Evolutionary conservation across 140 eudicot species (phyloP), one percentile per base, ranked within the genome.

Genomic region (Bidens hawaiensis): DNA sequence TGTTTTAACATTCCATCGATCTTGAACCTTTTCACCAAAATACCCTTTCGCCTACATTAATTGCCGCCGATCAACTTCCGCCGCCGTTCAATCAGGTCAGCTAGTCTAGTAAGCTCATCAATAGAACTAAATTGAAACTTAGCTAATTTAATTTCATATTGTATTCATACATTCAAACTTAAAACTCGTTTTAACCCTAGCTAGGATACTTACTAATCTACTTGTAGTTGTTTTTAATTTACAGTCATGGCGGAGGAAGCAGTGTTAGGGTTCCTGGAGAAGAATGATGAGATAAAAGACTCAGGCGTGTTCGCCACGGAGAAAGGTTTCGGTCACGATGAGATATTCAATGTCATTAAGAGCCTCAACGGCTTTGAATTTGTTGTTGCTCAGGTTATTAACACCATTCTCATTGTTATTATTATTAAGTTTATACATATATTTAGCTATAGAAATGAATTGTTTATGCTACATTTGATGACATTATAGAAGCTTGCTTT

Each of bases 171-270:
- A 0, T 17, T 48, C 54, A 2, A 18, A 48, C 0, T 19, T 4
- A 7, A 7, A 48, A 19, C 15, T 22, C 16, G 0, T 50, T n/a
- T n/a, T n/a, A 58, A 18, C 9, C 28, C 47, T 58, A 4, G 64
- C n/a, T n/a, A n/a, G 14, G 64, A 4, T 54, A 6, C 14, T 11
- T 54, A 6, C 14, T 54, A 30, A 15, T 30, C 24, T 9, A 9
- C 16, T 3, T 28, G 62, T 16, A 67, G 18, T 28, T 11, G 31
- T 55, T 28, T 43, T 47, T 28, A 15, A 14, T 14, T 26, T 42
- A 42, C 65, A 64, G 36, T n/a, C 23, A 87, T 91, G 96, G 95
- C 95, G 56, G 95, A 93, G 52, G 99, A 88, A 56, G 89, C 96
- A 5, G 64, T 93, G 1, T 34, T 93, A 10, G 87, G 87, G 6